Evolutionary conservation across 495 filamentous ascomycete genomes (phyloP).

Genomic region (Sporormia fimetaria): DNA sequence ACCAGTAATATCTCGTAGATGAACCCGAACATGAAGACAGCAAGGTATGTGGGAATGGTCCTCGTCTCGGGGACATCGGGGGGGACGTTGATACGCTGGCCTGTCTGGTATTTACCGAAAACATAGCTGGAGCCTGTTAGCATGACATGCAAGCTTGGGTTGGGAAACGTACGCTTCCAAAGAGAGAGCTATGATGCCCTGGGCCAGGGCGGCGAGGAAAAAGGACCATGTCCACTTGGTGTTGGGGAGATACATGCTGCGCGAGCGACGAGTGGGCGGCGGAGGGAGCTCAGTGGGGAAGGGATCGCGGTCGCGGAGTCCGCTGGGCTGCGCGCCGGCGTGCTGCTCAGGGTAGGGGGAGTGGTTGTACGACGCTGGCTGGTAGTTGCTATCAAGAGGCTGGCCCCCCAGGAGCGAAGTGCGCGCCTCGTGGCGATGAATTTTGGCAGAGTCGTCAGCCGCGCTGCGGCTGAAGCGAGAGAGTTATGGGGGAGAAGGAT

Average conservation of each 20-base stretch:
- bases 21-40: conserved; percentile 95
- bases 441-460: conserved; percentile 39
- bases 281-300: conserved; percentile 32
- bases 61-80: conserved; percentile 38
- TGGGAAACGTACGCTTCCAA: conserved; percentile 66
- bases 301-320: conserved; percentile 48
- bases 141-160: neutral
- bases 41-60: conserved; percentile 79
- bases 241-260: conserved; percentile 58
- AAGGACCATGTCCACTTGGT: conserved; percentile 85
- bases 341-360: conserved; percentile 9
- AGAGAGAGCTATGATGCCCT: conserved; percentile 65
- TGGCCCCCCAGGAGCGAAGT: conserved; percentile 54
- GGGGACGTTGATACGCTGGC: conserved; percentile 31
- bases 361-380: conserved; percentile 29
- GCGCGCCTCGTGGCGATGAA: conserved; percentile 49
- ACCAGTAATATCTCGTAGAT: conserved; percentile 80
- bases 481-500: conserved; percentile 3
- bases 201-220: conserved; percentile 57
- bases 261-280: conserved; percentile 8
- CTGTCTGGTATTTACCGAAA: conserved; percentile 55
- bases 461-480: conserved; percentile 14
- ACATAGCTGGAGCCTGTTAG: conserved; percentile 49
- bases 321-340: conserved; percentile 25
- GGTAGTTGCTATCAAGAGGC: conserved; percentile 43